These are phyloP conservation scores for Xerocomellus dryophilus DNA, from an alignment of 768 basidiomycete species.

Conservation along the genomic window DNA sequence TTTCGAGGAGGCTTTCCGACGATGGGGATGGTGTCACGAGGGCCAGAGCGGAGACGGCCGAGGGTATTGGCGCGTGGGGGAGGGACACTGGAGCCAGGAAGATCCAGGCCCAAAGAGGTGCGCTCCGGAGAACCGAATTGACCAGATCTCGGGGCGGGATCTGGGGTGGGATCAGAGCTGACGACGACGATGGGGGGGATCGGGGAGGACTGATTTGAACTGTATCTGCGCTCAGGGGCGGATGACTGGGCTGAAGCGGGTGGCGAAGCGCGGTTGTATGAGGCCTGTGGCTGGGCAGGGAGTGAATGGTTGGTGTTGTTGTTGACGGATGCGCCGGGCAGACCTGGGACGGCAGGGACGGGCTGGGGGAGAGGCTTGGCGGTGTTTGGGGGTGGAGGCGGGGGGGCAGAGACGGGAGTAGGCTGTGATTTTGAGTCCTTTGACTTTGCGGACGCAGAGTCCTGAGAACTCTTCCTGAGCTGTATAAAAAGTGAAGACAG, in stretches of 20 bases:
- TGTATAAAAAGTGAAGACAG: conserved; percentile 32
- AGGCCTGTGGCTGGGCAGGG: conserved; percentile 37
- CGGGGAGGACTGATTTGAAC: conserved; percentile 40
- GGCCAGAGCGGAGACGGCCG: conserved; percentile 73
- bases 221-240: conserved; percentile 60
- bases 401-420: conserved; percentile 42
- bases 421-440: conserved; percentile 55
- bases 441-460: conserved; percentile 63
- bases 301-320: conserved; percentile 40
- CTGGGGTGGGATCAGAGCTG: conserved; percentile 62
- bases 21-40: conserved; percentile 96
- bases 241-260: conserved; percentile 38
- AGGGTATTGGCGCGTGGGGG: conserved; percentile 68
- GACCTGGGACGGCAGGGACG: conserved; percentile 36
- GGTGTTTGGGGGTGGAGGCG: conserved; percentile 62
- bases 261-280: conserved; percentile 44
- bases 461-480: conserved; percentile 70
- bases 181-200: conserved; percentile 87
- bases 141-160: conserved; percentile 41
- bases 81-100: conserved; percentile 41
- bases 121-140: conserved; percentile 49
- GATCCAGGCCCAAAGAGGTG: conserved; percentile 46
- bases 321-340: conserved; percentile 36
- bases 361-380: conserved; percentile 63
- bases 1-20: conserved; percentile 96